A percentile compares a stretch with the other conserved stretches of the same genome.
Evolutionary conservation across 2,329 filamentous ascomycete species (phyloP).

Genomic region (Cercospora brassicicola): DNA sequence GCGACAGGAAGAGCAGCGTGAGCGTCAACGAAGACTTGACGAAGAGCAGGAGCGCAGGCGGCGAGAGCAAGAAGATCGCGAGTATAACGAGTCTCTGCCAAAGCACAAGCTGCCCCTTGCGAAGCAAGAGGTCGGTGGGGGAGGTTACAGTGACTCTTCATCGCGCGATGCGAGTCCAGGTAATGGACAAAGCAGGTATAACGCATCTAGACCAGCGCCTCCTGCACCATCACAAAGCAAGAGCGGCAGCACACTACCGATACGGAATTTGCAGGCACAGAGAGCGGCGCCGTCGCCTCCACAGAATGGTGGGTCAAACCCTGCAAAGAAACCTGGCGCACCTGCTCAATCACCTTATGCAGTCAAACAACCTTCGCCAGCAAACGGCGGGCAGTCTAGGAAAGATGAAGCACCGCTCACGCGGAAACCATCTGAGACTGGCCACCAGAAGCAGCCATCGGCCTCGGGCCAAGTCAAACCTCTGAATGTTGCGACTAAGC

Average conservation of each 20-base stretch:
- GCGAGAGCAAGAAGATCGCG: conserved; percentile 67
- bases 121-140: conserved; percentile 84
- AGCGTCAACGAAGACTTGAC: conserved; percentile 42
- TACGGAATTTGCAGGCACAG: conserved; percentile 65
- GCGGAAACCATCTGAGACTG: conserved; percentile 34
- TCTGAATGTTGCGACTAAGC: conserved; percentile 52
- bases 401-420: conserved; percentile 33
- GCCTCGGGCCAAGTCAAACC: conserved; percentile 49
- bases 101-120: conserved; percentile 77
- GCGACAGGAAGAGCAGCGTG: conserved; percentile 44
- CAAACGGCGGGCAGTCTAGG: conserved; percentile 29
- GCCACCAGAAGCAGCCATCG: conserved; percentile 31
- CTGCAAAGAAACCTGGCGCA: conserved; percentile 29
- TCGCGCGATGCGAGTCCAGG: conserved; percentile 47
- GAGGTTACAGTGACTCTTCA: conserved; percentile 53
- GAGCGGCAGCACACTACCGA: conserved; percentile 31
- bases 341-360: conserved; percentile 35
- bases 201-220: conserved; percentile 79
- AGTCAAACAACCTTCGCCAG: conserved; percentile 31
- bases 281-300: conserved; percentile 49
- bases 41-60: conserved; percentile 50
- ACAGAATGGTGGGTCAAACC: conserved; percentile 32
- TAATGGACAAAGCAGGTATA: conserved; percentile 66
- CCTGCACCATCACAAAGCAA: conserved; percentile 37
- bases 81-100: conserved; percentile 85